A percentile compares a stretch with the other conserved stretches of the same genome.
Evolutionary conservation across 2,329 filamentous ascomycete species (phyloP).

Genomic region (Pseudogymnoascus sp.): DNA sequence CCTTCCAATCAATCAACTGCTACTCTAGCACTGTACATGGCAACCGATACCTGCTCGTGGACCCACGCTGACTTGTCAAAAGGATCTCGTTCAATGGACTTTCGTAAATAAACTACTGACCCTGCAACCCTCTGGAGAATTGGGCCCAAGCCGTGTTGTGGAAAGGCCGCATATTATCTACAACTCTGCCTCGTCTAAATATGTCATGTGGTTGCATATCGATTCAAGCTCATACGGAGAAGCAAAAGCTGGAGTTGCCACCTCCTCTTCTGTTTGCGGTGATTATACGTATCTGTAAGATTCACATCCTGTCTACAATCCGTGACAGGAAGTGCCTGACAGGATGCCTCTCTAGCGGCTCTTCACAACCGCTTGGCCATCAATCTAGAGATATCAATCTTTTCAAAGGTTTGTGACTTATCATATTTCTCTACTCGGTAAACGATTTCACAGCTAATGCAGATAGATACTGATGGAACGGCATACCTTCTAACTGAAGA

Average conservation of each 20-base stretch:
- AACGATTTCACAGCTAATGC: neutral
- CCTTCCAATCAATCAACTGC: constrained; percentile 60
- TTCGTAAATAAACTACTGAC: constrained; percentile 54
- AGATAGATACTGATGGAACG: constrained; percentile 51
- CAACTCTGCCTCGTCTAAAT: constrained; percentile 56
- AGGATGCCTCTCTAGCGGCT: constrained; percentile 18
- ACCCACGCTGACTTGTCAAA: neutral
- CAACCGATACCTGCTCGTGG: neutral
- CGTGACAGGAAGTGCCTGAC: constrained; percentile 7
- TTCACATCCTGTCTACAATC: neutral
- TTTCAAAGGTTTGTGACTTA: constrained; percentile 21
- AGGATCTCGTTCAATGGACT: constrained; percentile 56
- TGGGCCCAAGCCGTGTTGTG: constrained; percentile 55
- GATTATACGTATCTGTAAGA: constrained; percentile 43
- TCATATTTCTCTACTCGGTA: neutral
- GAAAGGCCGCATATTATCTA: constrained; percentile 64
- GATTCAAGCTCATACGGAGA: constrained; percentile 55
- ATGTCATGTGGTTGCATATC: constrained; percentile 65
- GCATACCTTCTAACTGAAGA: constrained; percentile 59
- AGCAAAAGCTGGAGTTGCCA: constrained; percentile 59
- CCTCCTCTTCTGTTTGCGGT: constrained; percentile 51
- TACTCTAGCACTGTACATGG: constrained; percentile 45
- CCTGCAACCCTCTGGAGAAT: constrained; percentile 44
- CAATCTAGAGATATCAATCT: constrained; percentile 28
- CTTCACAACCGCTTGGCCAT: constrained; percentile 27